phyloP scores from a whole-genome alignment of 2,329 filamentous ascomycete genomes.

The Periconia sp. region DNA sequence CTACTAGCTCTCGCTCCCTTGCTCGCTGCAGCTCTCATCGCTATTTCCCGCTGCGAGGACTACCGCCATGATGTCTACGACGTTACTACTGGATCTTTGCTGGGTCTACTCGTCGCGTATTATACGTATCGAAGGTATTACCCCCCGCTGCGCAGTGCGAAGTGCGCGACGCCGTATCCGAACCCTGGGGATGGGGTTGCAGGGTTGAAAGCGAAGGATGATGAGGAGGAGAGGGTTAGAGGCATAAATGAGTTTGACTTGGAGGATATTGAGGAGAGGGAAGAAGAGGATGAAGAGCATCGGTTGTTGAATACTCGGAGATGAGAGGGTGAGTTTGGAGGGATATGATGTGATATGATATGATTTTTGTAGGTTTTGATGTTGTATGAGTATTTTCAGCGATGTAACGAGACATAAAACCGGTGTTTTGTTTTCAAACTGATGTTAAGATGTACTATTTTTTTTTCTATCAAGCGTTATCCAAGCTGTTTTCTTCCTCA shows the following conservation, averaged over 20 bases:
- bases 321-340: slow-evolving; percentile 1
- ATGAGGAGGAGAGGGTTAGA: slow-evolving; percentile 47
- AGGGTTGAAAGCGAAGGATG: slow-evolving; percentile 44
- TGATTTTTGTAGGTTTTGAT: background rate
- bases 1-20: slow-evolving; percentile 59
- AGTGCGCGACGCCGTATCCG: slow-evolving; percentile 56
- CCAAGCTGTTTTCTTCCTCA: too few species aligned
- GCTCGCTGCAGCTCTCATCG: slow-evolving; percentile 60
- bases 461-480: too few species aligned
- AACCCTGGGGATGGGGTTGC: slow-evolving; percentile 37
- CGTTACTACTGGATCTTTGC: slow-evolving; percentile 57
- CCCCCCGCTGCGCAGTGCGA: slow-evolving; percentile 52
- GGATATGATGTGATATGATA: background rate
- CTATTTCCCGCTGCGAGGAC: slow-evolving; percentile 63
- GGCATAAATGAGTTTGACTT: slow-evolving; percentile 38
- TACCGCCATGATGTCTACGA: slow-evolving; percentile 67
- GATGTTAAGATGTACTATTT: too few species aligned
- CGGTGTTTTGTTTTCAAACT: too few species aligned
- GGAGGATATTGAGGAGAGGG: slow-evolving; percentile 35
- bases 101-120: slow-evolving; percentile 59
- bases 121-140: slow-evolving; percentile 65
- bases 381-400: background rate
- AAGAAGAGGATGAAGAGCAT: slow-evolving; percentile 22
- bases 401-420: too few species aligned
- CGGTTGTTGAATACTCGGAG: slow-evolving; percentile 24